Conservation (phyloP, 371 early-diverging fungal genomes). For the Apophysomyces trapeziformis region DNA sequence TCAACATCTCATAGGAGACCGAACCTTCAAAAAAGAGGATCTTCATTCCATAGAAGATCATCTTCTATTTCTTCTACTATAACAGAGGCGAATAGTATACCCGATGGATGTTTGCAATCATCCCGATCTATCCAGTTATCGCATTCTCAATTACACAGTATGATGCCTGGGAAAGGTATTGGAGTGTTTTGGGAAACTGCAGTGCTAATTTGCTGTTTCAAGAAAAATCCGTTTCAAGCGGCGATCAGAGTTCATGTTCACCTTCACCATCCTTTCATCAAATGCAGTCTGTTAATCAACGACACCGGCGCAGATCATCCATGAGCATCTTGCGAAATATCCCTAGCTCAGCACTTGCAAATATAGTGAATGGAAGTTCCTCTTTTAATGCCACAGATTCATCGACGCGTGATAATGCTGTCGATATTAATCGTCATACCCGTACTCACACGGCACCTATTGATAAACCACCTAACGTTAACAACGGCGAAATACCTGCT, state of each 20-base stretch:
- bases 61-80: constrained; percentile 32
- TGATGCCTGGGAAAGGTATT: constrained; percentile 15
- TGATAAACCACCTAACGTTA: background rate
- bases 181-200: background rate
- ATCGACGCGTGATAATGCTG: constrained; percentile 1
- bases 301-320: constrained; percentile 29
- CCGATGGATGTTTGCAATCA: constrained; percentile 32
- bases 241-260: constrained; percentile 7
- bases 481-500: constrained; percentile 22
- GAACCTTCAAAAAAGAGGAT: constrained; percentile 10
- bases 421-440: background rate
- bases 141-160: constrained; percentile 3
- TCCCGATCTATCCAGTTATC: constrained; percentile 29
- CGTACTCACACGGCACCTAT: background rate
- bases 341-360: constrained; percentile 33
- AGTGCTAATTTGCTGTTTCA: constrained; percentile 4
- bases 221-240: constrained; percentile 3
- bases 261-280: constrained; percentile 8
- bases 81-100: constrained; percentile 30
- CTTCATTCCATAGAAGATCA: constrained; percentile 28
- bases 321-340: constrained; percentile 39
- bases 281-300: background rate
- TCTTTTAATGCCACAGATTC: constrained; percentile 27
- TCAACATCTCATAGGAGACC: background rate
- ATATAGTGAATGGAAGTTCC: constrained; percentile 32